Conservation (phyloP, 192 early-diverging fungal genomes). For the Entomortierella chlamydospora region DNA sequence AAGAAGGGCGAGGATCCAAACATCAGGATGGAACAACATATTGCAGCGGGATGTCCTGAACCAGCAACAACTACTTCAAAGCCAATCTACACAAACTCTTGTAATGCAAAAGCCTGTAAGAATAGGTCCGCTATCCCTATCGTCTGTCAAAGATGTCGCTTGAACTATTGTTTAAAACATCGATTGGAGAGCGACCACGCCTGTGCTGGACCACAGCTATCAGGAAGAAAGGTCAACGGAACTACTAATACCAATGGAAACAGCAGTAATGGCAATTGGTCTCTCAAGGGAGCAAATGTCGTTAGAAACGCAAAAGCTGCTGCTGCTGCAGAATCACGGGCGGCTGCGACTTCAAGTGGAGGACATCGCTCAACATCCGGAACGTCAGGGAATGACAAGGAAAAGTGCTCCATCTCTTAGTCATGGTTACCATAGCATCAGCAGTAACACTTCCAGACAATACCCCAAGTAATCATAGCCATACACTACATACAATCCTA, state of each 20-base stretch:
- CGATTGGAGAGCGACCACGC: slow-evolving; percentile 78
- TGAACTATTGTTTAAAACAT: slow-evolving; percentile 84
- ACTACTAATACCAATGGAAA: background rate
- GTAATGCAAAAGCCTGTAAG: slow-evolving; percentile 72
- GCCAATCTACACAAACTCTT: slow-evolving; percentile 67
- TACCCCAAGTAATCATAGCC: too few species aligned
- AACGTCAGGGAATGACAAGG: slow-evolving; percentile 42
- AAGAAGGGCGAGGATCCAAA: slow-evolving; percentile 82
- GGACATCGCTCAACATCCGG: slow-evolving; percentile 9
- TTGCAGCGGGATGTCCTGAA: slow-evolving; percentile 67
- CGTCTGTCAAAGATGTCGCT: slow-evolving; percentile 71
- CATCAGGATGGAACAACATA: slow-evolving; percentile 74
- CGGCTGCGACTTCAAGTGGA: background rate
- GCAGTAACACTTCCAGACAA: too few species aligned
- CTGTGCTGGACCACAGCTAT: slow-evolving; percentile 53
- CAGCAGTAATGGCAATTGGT: too few species aligned
- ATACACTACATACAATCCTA: too few species aligned
- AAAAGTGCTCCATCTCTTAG: slow-evolving; percentile 48
- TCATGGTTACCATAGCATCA: background rate
- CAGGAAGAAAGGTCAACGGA: slow-evolving; percentile 3
- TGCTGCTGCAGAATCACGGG: slow-evolving; percentile 29
- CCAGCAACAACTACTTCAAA: slow-evolving; percentile 61
- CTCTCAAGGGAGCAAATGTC: slow-evolving; percentile 4
- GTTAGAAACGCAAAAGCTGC: slow-evolving; percentile 34
- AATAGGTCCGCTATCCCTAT: slow-evolving; percentile 75